Percentiles rank a stretch among this genome's conserved stretches.
phyloP scores from a whole-genome alignment of 768 basidiomycete genomes.

The Mycena metata region DNA sequence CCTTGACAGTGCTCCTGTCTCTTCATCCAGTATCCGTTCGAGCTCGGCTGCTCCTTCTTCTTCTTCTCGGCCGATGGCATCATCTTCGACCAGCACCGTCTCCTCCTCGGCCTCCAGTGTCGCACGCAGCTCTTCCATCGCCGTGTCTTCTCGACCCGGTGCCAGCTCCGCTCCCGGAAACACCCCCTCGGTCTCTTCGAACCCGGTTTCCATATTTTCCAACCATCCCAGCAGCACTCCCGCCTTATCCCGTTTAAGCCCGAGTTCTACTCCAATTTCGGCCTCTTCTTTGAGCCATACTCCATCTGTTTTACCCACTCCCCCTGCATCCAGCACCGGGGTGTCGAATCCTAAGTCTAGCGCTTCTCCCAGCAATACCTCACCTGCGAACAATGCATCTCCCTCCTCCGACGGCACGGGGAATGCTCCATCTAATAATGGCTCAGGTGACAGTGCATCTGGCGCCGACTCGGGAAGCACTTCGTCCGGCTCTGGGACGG shows the following conservation, averaged over 20 bases:
- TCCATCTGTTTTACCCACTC: not conserved
- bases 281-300: constrained; percentile 1
- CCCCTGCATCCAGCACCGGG: not conserved
- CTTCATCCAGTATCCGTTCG: constrained; percentile 5
- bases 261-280: not conserved
- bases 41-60: constrained; percentile 1
- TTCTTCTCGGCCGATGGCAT: constrained; percentile 3
- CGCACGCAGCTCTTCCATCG: constrained; percentile 6
- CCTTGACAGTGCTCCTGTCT: constrained; percentile 4
- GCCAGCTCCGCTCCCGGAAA: constrained; percentile 3
- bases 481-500: not conserved
- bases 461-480: not conserved
- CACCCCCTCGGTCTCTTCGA: not conserved
- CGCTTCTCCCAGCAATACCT: not conserved
- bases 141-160: constrained; percentile 4
- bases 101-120: not conserved
- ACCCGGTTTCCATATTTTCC: constrained; percentile 3
- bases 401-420: not conserved
- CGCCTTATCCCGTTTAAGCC: not conserved
- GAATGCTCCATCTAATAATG: not conserved
- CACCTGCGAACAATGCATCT: constrained; percentile 1
- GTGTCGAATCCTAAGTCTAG: no score
- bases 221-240: constrained; percentile 6
- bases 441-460: not conserved
- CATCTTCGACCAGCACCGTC: constrained; percentile 1